phyloP scores from a whole-genome alignment of 495 filamentous ascomycete species.

The Penicillium pulvis region DNA sequence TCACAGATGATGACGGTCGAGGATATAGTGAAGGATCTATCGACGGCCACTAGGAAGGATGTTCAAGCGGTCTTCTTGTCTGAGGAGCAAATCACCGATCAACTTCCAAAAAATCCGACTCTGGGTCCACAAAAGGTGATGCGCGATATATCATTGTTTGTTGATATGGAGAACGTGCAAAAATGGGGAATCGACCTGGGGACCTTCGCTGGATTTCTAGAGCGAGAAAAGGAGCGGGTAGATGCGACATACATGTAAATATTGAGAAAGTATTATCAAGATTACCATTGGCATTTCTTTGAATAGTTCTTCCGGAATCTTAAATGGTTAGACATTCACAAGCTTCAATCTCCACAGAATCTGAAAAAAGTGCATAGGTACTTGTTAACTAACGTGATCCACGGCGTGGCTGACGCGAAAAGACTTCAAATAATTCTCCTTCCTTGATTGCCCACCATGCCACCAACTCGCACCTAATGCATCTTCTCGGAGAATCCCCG shows the following conservation, averaged over 20 bases:
- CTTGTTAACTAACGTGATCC: no score
- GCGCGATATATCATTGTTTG: conserved; percentile 32
- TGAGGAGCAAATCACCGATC: conserved; percentile 39
- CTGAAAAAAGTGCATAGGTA: no score
- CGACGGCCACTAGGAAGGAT: conserved; percentile 31
- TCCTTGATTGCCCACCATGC: conserved; percentile 22
- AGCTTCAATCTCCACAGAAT: no score
- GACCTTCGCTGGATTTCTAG: conserved; percentile 41
- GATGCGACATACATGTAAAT: conserved; percentile 18
- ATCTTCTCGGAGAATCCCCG: no score
- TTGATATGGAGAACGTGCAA: conserved; percentile 38
- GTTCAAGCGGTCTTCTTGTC: conserved; percentile 37
- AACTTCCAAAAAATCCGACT: conserved; percentile 27
- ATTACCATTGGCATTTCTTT: background rate
- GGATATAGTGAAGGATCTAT: conserved; percentile 33
- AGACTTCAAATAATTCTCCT: no score
- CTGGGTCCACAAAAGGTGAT: conserved; percentile 32
- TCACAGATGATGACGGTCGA: conserved; percentile 38
- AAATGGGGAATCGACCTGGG: conserved; percentile 33
- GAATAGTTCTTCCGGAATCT: no score
- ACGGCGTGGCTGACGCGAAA: no score
- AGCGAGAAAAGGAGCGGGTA: conserved; percentile 35
- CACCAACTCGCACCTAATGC: conserved; percentile 16
- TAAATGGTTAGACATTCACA: no score
- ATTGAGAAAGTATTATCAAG: conserved; percentile 2